Base-by-base conservation (phyloP, 164 flowering plant species). In the Piper betle region DNA sequence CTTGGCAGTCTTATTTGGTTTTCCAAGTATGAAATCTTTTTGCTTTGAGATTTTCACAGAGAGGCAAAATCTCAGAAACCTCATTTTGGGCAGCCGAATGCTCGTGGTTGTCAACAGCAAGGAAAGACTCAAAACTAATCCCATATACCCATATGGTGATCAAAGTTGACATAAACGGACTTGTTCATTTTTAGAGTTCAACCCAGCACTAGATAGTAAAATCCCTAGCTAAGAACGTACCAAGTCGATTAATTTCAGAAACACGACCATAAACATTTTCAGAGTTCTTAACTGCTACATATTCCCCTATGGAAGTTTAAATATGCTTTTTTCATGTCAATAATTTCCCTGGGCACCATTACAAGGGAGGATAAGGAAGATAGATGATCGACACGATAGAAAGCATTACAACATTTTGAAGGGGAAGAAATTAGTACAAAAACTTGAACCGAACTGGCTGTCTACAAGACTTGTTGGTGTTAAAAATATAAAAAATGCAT, bases 371-470 rank as follows among this genome's bases (percentile, higher is more conserved):
- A n/a, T n/a, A n/a, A n/a, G n/a, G n/a, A n/a, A n/a, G n/a, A n/a
- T n/a, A n/a, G n/a, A n/a, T n/a, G n/a, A n/a, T n/a, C n/a, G n/a
- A n/a, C n/a, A n/a, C n/a, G n/a, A n/a, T n/a, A n/a, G 8, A 43
- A 8, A 8, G 5, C 50, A 43, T 43, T 8, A n/a, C 4, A 43
- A 43, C 6, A 10, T 43, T 43, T 43, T 43, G 12, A 43, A 43
- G 10, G 50, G 8, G 12, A 43, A 10, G 12, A 43, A 43, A 12
- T 20, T 7, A 8, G 10, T 20, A 18, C 33, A 39, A 69, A 64
- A 70, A 90, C 99, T n/a, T n/a, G 99, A 91, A 69, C 91, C 97
- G 72, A 94, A 83, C 97, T 96, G 91, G 52, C 89, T 96, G 79
- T 91, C 93, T 61, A 81, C 39, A 74, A 94, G 48, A n/a, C n/a